Percentiles rank a stretch among this genome's conserved stretches.
phyloP scores from a whole-genome alignment of 306 rosid genomes.

The Lathyrus sativus region DNA sequence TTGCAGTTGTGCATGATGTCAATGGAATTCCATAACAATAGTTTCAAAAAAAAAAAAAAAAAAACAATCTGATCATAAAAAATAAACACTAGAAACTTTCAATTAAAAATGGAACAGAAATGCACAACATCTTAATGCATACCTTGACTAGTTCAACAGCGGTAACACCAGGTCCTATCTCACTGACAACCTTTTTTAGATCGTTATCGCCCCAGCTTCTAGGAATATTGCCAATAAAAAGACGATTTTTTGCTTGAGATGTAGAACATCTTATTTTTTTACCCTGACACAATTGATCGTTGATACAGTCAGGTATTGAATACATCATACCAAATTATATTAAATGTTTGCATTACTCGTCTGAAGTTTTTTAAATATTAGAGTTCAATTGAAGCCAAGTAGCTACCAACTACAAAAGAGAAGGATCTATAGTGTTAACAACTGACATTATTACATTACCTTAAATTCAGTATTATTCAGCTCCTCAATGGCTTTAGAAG shows the following conservation, averaged over 20 bases:
- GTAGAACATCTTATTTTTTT: slow-evolving; percentile 84
- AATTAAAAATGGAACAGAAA: slow-evolving; percentile 20
- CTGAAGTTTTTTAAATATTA: slow-evolving; percentile 21
- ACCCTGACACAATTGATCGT: slow-evolving; percentile 56
- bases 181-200: slow-evolving; percentile 70
- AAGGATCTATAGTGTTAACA: not conserved
- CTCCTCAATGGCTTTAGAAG: slow-evolving; percentile 84
- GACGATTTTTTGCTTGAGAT: slow-evolving; percentile 93
- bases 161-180: slow-evolving; percentile 87
- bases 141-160: slow-evolving; percentile 90
- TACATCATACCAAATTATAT: slow-evolving; percentile 13
- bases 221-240: slow-evolving; percentile 93
- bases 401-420: slow-evolving; percentile 6
- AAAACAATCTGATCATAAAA: slow-evolving; percentile 6
- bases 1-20: slow-evolving; percentile 13
- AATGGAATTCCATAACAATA: slow-evolving; percentile 28
- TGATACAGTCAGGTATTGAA: slow-evolving; percentile 35
- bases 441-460: slow-evolving; percentile 48
- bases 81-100: not conserved
- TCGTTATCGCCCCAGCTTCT: slow-evolving; percentile 91
- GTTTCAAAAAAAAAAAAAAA: not conserved
- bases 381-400: slow-evolving; percentile 10
- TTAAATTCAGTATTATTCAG: slow-evolving; percentile 73
- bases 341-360: slow-evolving; percentile 22
- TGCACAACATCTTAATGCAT: slow-evolving; percentile 29